Base-by-base conservation (phyloP, 441 rosid species). In the Mallotus repandus region DNA sequence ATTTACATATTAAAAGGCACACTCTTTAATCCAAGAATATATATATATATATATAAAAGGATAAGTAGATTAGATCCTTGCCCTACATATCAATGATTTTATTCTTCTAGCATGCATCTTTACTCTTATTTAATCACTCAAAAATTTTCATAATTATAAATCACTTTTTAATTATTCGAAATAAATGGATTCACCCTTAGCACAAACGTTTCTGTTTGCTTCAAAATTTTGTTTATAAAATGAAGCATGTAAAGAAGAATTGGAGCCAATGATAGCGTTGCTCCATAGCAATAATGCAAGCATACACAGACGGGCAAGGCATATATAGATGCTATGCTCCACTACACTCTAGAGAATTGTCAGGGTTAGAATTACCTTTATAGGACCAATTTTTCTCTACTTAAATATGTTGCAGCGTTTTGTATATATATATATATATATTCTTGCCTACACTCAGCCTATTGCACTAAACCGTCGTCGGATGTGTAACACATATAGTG, bases 71-170 rank as follows among this genome's bases (percentile, higher is more conserved):
- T 64, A 69, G 73, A 69, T 66, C 70, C 74, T 74, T 67, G 58
- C 74, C 81, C 78, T 73, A 77, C 74, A 46, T 35, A 35, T 75
- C 74, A 78, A 75, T 77, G 72, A 73, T 74, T 79, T 75, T 68
- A 81, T 84, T 84, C 76, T 62, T 63, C 69, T 56, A 74, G 74
- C 79, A 76, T 74, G 78, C 79, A 21, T 75, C 49, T 66, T 4
- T 35, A 35, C 1, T 3, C 41, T 35, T 35, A 35, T 35, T 35
- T 35, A 35, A 35, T 19, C 60, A 73, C 11, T 54, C 60, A 48
- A 45, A 35, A 0, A 1, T 35, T 35, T 35, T 35, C 41, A 35
- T 35, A 35, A 35, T 35, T 35, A 35, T 35, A 35, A 1, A 35
- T 5, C 41, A 35, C 41, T 5, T 45, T 5, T 32, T 61, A 49